phyloP scores from a whole-genome alignment of 75 land plant species.

The Isoetes taiwanensis region DNA sequence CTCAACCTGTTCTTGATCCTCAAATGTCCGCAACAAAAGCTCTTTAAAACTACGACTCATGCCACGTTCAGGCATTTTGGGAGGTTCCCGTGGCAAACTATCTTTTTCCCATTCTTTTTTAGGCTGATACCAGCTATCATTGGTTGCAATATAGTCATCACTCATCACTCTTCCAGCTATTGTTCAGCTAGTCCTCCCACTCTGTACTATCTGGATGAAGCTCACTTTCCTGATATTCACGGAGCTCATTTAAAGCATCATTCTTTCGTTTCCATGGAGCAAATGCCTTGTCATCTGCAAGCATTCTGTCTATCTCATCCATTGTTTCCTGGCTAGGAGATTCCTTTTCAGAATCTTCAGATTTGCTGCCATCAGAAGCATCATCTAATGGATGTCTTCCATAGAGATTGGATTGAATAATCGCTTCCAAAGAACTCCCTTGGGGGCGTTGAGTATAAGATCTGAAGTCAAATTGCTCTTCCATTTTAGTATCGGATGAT shows the following conservation, averaged over 20 bases:
- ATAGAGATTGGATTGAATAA: no score
- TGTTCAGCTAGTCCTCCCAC: slow-evolving; percentile 95
- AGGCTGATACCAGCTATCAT: slow-evolving; percentile 17
- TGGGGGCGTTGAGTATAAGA: no score
- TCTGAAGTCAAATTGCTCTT: no score
- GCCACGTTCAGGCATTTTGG: slow-evolving; percentile 33
- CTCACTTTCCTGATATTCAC: slow-evolving; percentile 48
- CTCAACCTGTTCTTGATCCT: slow-evolving; percentile 30
- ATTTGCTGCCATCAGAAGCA: no score
- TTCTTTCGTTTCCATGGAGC: slow-evolving; percentile 55
- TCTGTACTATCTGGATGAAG: slow-evolving; percentile 41
- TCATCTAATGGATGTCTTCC: no score
- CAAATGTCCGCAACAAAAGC: slow-evolving; percentile 27
- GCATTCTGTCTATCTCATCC: slow-evolving; percentile 18
- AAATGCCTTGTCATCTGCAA: slow-evolving; percentile 15
- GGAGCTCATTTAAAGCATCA: slow-evolving; percentile 56
- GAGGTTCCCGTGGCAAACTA: slow-evolving; percentile 17
- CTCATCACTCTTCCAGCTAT: slow-evolving; percentile 13
- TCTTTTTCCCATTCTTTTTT: slow-evolving; percentile 14
- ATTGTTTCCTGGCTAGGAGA: no score
- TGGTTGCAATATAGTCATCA: slow-evolving; percentile 4
- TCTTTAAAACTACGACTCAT: slow-evolving; percentile 34
- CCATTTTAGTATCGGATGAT: no score
- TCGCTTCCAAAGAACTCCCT: no score
- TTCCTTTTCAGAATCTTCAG: no score